These are phyloP conservation scores for Saccharomycopsis fermentans DNA, from an alignment of 805 yeast species.

Conservation along the genomic window DNA sequence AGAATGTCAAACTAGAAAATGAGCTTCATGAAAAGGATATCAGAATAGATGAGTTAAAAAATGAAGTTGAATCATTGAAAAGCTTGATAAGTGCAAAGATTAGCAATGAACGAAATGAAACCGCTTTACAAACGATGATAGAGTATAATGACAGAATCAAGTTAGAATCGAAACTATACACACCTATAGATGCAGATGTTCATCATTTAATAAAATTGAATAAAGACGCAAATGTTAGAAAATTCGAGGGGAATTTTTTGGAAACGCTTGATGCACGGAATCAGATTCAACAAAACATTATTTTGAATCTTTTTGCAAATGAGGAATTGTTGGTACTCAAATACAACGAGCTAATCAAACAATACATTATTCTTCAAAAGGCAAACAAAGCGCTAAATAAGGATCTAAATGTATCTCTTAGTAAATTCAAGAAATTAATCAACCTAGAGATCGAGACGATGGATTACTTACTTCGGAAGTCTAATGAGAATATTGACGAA, in stretches of 20 bases:
- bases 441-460: not conserved
- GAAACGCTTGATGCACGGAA: not conserved
- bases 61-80: not conserved
- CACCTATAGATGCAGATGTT: not conserved
- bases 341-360: not conserved
- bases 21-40: not conserved
- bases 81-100: not conserved
- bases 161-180: not conserved
- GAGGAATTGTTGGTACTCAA: not conserved
- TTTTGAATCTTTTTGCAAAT: not conserved
- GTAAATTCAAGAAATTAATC: not conserved
- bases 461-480: not conserved
- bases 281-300: not conserved
- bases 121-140: not conserved
- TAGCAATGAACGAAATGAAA: not conserved
- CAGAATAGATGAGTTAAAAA: not conserved
- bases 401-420: not conserved
- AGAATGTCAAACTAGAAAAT: not conserved
- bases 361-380: not conserved
- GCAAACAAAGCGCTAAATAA: not conserved
- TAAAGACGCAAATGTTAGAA: not conserved
- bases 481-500: not conserved
- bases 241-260: not conserved
- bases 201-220: not conserved
- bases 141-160: not conserved